Base-by-base conservation (phyloP, 2,329 filamentous ascomycete species). In the Chaetomium sp. region DNA sequence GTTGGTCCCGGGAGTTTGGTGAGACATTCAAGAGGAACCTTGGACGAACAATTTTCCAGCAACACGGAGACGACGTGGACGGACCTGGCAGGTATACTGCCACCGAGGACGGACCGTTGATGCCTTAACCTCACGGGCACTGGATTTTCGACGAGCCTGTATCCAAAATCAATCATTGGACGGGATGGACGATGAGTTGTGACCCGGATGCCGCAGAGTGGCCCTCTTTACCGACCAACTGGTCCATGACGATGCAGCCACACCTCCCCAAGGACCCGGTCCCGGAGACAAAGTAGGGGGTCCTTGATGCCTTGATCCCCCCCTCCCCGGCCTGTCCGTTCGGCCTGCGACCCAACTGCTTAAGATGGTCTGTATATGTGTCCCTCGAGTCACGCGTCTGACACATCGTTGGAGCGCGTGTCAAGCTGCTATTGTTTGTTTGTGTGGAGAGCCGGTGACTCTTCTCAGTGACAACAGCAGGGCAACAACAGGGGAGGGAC, bases 131-230 rank as follows among this genome's bases (percentile, higher is more conserved):
- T 55, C 35, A 51, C n/a, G n/a, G 50, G 31, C 59, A 47, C 42
- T 6, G 10, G 25, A 35, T 49, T 21, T 16, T 49, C 29, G 50
- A 56, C 27, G n/a, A 25, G n/a, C 19, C 38, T 25, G 29, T 47
- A 35, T 49, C 25, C 47, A n/a, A 21, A 51, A 57, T 53, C 49
- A 45, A n/a, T 63, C 55, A 58, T 58, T 58, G 61, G 54, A 29
- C 29, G 29, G 25, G 29, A 16, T 6, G 21, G 21, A 42, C 29
- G 2, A 19, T 27, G 25, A 29, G 42, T 35, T 50, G 27, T 29
- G 29, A 42, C 29, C 60, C n/a, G 21, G 9, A 21, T n/a, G 19
- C 16, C 38, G 38, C 45, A 51, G 21, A 23, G 45, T 25, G 29
- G 33, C 25, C 23, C 8, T 27, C 6, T 27, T 57, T 38, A 16